phyloP scores from a whole-genome alignment of 768 basidiomycete species.

The Boletus pseudopeckii region DNA sequence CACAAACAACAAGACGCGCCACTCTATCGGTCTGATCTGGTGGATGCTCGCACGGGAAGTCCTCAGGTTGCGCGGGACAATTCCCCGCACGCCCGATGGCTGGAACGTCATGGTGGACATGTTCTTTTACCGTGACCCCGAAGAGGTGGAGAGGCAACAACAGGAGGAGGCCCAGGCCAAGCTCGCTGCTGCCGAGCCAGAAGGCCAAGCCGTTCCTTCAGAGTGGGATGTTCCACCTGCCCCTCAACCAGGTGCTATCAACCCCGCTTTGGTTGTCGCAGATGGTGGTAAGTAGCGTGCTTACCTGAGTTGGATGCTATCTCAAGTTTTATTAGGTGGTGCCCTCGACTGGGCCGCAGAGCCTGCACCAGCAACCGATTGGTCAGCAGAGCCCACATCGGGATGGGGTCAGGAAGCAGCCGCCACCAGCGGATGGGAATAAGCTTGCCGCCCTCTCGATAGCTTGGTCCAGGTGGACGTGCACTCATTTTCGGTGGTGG shows the following conservation, averaged over 20 bases:
- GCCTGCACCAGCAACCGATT: conserved; percentile 60
- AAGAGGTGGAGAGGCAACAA: conserved; percentile 98
- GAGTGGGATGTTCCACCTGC: conserved; percentile 80
- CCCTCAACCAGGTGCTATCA: conserved; percentile 66
- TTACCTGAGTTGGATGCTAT: neutral
- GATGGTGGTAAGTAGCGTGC: conserved; percentile 45
- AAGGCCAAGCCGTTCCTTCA: conserved; percentile 44
- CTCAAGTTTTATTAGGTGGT: conserved; percentile 41
- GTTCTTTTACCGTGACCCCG: conserved; percentile 99
- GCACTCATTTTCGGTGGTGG: neutral
- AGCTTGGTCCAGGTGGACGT: conserved; percentile 3
- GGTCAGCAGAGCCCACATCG: conserved; percentile 74
- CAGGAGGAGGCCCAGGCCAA: conserved; percentile 91
- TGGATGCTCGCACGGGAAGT: conserved; percentile 98
- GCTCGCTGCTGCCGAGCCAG: conserved; percentile 56
- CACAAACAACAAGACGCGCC: conserved; percentile 98
- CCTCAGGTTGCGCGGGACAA: conserved; percentile 89
- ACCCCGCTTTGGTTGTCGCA: conserved; percentile 68
- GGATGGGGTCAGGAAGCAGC: conserved; percentile 37
- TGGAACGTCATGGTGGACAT: conserved; percentile 99
- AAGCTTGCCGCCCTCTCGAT: neutral
- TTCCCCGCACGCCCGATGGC: conserved; percentile 86
- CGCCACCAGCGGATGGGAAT: conserved; percentile 32
- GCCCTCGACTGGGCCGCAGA: conserved; percentile 87
- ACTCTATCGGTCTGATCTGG: conserved; percentile 96